Base-by-base conservation (phyloP, 2,329 filamentous ascomycete genomes). In the Xylaria sp. region DNA sequence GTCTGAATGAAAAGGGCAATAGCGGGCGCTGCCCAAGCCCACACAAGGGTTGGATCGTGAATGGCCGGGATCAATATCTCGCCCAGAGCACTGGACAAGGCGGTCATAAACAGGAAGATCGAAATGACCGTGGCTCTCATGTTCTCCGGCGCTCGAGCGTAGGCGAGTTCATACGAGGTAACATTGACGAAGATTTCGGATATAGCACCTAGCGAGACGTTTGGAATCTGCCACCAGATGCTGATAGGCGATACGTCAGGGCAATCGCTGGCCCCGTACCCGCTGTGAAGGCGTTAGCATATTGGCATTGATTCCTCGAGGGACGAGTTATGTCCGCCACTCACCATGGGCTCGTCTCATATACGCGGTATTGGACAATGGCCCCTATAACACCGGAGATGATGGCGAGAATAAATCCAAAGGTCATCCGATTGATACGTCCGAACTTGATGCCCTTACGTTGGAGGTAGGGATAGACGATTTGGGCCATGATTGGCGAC, bases 111-210 rank as follows among this genome's bases (percentile, higher is more conserved):
- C 8, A 87, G 75, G 67, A 80, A 84, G 60, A 87, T 76, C 0
- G 85, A 80, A 69, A 84, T 79, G 27, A 87, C 82, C 13, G 84
- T 81, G 3, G 82, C 83, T 70, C 85, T 82, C 87, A 90, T 89
- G 70, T 85, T 83, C 56, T 82, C 81, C 1, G 88, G 88, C 0
- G 88, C 86, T 70, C 89, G 88, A 69, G 86, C 87, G 75, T 86
- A 90, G 7, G 87, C 88, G 64, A 90, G 87, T 72, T 90, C 88
- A 48, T 89, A 81, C 48, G 84, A 80, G 1, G 87, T 89, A 54
- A 90, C 85, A 48, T 84, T 86, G 33, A 83, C 81, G 65, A 87
- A 83, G 67, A 87, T 82, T 71, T 87, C 84, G 1, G 81, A 80
- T 25, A 83, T 75, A 23, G 81, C 83, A 38, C 83, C 81, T 2